Percentiles rank a stretch among this genome's conserved stretches.
Conservation (phyloP, 225 moss, liverwort and hornwort genomes). For the Anthoceros angustus region DNA sequence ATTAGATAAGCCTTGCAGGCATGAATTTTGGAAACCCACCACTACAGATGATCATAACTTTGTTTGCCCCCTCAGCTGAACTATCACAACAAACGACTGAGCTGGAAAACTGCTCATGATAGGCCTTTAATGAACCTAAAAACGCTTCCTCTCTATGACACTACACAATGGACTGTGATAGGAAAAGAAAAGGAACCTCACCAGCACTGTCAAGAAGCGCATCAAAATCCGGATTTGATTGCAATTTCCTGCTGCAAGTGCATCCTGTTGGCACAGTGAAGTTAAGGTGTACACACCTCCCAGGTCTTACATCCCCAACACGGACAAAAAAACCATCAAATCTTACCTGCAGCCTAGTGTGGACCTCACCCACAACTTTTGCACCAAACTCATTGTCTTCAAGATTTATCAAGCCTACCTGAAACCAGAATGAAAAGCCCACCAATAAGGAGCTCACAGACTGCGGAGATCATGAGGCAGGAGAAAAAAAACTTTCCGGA, state of each 20-base stretch:
- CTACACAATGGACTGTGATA: neutral
- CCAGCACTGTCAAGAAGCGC: slow-evolving; percentile 68
- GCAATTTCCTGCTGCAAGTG: slow-evolving; percentile 25
- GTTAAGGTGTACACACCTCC: neutral
- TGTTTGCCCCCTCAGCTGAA: too few species aligned
- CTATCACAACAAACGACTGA: too few species aligned
- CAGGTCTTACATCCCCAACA: neutral
- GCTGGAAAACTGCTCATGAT: too few species aligned
- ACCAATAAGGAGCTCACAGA: neutral
- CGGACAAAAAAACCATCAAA: neutral
- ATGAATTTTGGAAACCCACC: too few species aligned
- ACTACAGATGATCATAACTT: too few species aligned
- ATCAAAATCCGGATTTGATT: slow-evolving; percentile 65
- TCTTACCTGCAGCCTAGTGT: slow-evolving; percentile 36
- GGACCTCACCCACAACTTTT: slow-evolving; percentile 54
- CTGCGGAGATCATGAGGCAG: neutral
- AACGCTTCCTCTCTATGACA: too few species aligned
- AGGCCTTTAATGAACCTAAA: too few species aligned
- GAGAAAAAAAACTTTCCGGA: neutral
- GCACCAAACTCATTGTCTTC: slow-evolving; percentile 66
- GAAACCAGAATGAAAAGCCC: slow-evolving; percentile 1
- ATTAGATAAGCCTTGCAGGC: too few species aligned
- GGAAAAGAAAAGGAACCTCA: slow-evolving; percentile 6
- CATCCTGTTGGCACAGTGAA: slow-evolving; percentile 17
- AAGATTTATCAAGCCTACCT: slow-evolving; percentile 72